Percentiles rank a stretch among this genome's conserved stretches.
Conservation (phyloP, 768 basidiomycete species). For the Naganishia kalamii region DNA sequence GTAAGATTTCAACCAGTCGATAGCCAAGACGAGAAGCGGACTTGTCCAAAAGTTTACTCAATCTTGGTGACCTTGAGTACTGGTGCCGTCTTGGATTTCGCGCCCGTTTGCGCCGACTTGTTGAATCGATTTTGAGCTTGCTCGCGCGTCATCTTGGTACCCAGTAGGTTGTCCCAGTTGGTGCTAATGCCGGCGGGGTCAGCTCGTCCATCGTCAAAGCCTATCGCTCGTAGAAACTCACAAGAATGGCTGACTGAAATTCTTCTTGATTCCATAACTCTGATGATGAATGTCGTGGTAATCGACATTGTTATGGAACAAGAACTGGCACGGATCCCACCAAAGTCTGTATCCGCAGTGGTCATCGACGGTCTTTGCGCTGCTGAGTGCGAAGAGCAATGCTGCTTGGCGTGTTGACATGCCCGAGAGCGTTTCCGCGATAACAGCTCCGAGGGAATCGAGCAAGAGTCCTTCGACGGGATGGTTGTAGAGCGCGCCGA, state of each 20-base stretch:
- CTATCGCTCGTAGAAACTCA: conserved; percentile 36
- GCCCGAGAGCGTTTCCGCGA: conserved; percentile 64
- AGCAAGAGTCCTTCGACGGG: conserved; percentile 88
- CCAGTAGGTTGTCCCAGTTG: conserved; percentile 82
- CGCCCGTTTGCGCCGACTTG: conserved; percentile 6
- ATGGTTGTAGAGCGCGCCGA: conserved; percentile 94
- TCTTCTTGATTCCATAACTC: conserved; percentile 84
- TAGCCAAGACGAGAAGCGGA: background rate
- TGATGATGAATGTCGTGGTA: conserved; percentile 99
- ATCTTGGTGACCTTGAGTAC: conserved; percentile 9
- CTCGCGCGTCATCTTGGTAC: conserved; percentile 58
- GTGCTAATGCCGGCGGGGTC: too few species aligned
- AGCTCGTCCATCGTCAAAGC: background rate
- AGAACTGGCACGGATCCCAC: conserved; percentile 81
- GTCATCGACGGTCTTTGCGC: conserved; percentile 89
- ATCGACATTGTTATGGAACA: conserved; percentile 84
- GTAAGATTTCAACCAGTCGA: background rate
- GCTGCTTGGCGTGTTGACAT: conserved; percentile 71
- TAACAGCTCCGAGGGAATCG: conserved; percentile 69
- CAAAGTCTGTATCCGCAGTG: conserved; percentile 87
- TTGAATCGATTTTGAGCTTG: conserved; percentile 31
- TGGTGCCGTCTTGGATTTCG: conserved; percentile 2
- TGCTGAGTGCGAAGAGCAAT: conserved; percentile 73
- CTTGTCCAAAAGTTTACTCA: background rate
- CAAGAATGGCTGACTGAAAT: conserved; percentile 94